phyloP scores from a whole-genome alignment of 805 yeast species.

The Saturnispora halmiae region DNA sequence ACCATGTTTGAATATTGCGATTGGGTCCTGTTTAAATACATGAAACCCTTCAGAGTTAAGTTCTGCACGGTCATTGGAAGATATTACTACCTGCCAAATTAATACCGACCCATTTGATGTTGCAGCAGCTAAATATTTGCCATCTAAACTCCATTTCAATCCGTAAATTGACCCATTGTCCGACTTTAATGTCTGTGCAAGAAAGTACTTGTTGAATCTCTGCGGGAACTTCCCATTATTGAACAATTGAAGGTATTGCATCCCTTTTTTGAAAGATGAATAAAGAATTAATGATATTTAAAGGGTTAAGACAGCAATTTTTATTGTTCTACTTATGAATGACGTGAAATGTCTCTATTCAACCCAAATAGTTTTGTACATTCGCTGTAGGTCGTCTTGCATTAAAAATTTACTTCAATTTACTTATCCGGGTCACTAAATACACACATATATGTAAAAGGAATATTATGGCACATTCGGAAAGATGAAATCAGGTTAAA shows the following conservation, averaged over 20 bases:
- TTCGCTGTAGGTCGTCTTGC: too few relatives aligned
- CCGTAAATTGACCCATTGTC: constrained; percentile 50
- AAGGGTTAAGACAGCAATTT: not conserved
- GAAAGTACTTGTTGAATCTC: constrained; percentile 9
- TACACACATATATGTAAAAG: too few relatives aligned
- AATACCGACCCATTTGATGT: constrained; percentile 64
- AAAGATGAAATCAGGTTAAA: too few relatives aligned
- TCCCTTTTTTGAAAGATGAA: not conserved
- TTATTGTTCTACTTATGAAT: too few relatives aligned
- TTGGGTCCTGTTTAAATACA: constrained; percentile 44
- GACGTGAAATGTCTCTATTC: too few relatives aligned
- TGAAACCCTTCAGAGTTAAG: not conserved
- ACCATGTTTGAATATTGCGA: constrained; percentile 49
- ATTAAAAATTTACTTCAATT: too few relatives aligned
- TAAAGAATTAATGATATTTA: too few relatives aligned
- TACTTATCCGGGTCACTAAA: too few relatives aligned
- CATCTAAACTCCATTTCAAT: constrained; percentile 67
- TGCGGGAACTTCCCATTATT: constrained; percentile 7
- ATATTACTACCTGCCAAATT: constrained; percentile 73
- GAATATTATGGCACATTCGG: too few relatives aligned
- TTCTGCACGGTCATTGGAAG: constrained; percentile 50
- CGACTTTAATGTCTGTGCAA: constrained; percentile 2
- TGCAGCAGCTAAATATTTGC: constrained; percentile 75
- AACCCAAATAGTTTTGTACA: too few relatives aligned
- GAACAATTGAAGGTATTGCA: constrained; percentile 7